Base-by-base conservation (phyloP, 2,329 filamentous ascomycete genomes). In the Erysiphe neolycopersici region DNA sequence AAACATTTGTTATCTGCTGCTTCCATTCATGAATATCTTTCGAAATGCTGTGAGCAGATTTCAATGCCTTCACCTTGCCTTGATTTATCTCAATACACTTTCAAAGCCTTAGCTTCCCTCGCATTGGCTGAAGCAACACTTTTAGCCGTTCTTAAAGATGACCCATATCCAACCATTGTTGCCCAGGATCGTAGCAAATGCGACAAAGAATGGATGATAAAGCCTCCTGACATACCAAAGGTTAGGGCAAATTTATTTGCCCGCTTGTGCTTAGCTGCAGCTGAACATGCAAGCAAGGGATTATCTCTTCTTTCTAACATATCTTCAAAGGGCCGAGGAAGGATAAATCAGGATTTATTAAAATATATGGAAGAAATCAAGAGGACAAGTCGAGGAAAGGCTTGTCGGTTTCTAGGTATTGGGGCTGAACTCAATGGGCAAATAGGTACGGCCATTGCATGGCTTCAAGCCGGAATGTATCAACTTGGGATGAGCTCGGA, bases 141-240 rank as follows among this genome's bases (percentile, higher is more conserved):
- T 1, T 69, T 94, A 1, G 83, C 83, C 0, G 83, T 95, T 0
- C 59, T 92, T 42, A 95, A 95, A 53, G 87, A 95, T 56, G 89
- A 98, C 54, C 84, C 87, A 0, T 95, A 94, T 54, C 79, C 87
- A 1, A 75, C 79, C 1, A 71, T 76, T 6, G 77, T 92, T 2
- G 74, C 83, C 0, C 81, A 92, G 53, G 73, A 77, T 45, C 70
- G 85, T 41, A 91, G 92, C 55, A 72, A 76, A 43, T 74, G 77
- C 51, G 83, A 85, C 58, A 83, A 71, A 47, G 87, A 95, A 51
- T 98, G 87, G 87, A 95, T 95, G 84, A 91, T 89, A 59, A 82
- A 79, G 53, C 71, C 83, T 0, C 83, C 87, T 0, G 74, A 83
- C 42, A 81, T 94, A 41, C 79, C 84, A 29, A 85, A 87, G 56